Evolutionary conservation across 768 basidiomycete genomes (phyloP).

Genomic region (Hypholoma sublateritium): DNA sequence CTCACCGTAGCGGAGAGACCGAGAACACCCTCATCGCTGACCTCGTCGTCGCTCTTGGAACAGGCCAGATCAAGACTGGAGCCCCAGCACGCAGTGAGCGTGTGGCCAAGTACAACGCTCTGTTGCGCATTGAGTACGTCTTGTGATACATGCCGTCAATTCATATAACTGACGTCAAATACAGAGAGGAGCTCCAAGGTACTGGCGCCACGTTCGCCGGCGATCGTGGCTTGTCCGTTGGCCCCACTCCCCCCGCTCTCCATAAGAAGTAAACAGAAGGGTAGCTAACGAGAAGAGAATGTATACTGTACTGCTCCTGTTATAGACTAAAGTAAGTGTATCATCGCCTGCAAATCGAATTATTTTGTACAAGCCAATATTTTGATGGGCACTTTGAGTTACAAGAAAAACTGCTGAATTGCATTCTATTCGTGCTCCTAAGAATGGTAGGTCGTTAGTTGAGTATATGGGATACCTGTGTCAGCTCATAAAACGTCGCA

Average conservation of each 20-base stretch:
- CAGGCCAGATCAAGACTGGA: slow-evolving; percentile 98
- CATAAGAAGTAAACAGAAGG: slow-evolving; percentile 50
- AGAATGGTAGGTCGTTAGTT: no score
- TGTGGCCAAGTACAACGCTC: slow-evolving; percentile 90
- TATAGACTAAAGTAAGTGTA: slow-evolving; percentile 15
- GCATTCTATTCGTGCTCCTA: no score
- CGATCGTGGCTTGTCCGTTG: slow-evolving; percentile 72
- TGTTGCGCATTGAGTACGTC: slow-evolving; percentile 88
- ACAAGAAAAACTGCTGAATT: no score
- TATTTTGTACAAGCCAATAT: background rate
- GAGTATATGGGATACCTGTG: no score
- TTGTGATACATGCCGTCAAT: background rate
- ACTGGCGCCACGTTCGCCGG: slow-evolving; percentile 69
- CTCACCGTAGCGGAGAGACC: slow-evolving; percentile 98
- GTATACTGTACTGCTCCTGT: slow-evolving; percentile 10
- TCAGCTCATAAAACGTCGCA: no score
- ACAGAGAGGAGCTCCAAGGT: slow-evolving; percentile 54
- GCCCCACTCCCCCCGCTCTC: slow-evolving; percentile 64
- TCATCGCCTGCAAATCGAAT: background rate
- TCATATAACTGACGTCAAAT: slow-evolving; percentile 6
- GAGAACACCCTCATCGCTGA: slow-evolving; percentile 97
- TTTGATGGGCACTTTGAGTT: no score
- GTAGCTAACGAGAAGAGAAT: slow-evolving; percentile 8
- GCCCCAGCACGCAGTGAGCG: slow-evolving; percentile 96
- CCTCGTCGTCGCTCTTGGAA: slow-evolving; percentile 88